These are phyloP conservation scores for Carallia brachiata DNA, from an alignment of 345 rosid genomes.

Conservation along the genomic window DNA sequence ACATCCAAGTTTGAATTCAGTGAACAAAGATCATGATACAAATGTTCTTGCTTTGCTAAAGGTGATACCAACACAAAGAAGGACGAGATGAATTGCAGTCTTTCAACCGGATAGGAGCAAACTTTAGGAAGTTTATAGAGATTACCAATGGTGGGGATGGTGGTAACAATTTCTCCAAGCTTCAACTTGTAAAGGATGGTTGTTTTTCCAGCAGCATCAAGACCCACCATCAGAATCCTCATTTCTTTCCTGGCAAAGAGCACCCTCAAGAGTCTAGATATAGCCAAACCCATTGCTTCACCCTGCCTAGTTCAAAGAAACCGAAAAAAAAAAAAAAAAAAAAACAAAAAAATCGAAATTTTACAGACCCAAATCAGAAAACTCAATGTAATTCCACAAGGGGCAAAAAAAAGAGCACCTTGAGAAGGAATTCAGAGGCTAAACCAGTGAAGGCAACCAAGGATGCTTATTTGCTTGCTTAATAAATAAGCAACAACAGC, in stretches of 20 bases:
- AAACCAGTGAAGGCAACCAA: constrained; percentile 9
- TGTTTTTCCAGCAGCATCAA: constrained; percentile 77
- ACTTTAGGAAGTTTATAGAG: neutral
- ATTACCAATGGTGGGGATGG: constrained; percentile 75
- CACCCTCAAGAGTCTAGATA: constrained; percentile 45
- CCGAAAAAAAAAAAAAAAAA: neutral
- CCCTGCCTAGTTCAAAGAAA: constrained; percentile 5
- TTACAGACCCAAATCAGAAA: neutral
- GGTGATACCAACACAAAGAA: no score
- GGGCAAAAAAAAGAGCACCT: neutral
- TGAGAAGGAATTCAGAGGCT: neutral
- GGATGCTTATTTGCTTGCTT: neutral
- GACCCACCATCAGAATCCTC: constrained; percentile 79
- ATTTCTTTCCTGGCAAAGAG: constrained; percentile 63
- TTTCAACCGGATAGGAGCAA: neutral
- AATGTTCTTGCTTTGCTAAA: no score
- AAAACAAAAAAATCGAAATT: neutral
- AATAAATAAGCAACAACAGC: neutral
- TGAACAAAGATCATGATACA: no score
- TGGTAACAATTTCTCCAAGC: constrained; percentile 70
- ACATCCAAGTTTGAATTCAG: no score
- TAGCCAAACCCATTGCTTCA: constrained; percentile 44
- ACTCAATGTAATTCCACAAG: neutral
- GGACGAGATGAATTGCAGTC: no score
- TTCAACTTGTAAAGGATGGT: constrained; percentile 74